Percentiles rank a stretch among this genome's conserved stretches.
Conservation (phyloP, 2,329 filamentous ascomycete genomes). For the Botrytis byssoidea region DNA sequence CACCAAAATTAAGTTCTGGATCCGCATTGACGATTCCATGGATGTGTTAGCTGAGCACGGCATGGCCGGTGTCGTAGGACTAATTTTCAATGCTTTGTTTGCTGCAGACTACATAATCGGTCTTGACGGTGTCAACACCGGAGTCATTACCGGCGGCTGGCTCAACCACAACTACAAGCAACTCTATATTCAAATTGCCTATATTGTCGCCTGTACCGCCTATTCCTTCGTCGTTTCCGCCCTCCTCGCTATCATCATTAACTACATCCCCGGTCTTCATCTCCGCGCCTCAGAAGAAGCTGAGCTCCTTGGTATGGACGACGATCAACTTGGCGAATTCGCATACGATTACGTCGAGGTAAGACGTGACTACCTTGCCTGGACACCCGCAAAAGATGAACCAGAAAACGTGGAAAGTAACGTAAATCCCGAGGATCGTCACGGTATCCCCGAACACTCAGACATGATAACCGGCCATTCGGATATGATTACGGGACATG, state of each 20-base stretch:
- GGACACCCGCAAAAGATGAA: slow-evolving; percentile 73
- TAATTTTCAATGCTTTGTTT: slow-evolving; percentile 73
- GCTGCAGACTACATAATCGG: slow-evolving; percentile 68
- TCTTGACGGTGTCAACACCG: slow-evolving; percentile 74
- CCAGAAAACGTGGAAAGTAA: slow-evolving; percentile 53
- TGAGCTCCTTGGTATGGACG: slow-evolving; percentile 83
- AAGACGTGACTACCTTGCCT: slow-evolving; percentile 81
- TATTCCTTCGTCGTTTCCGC: slow-evolving; percentile 76
- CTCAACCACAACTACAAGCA: slow-evolving; percentile 72
- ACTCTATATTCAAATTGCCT: slow-evolving; percentile 78
- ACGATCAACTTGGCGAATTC: slow-evolving; percentile 87
- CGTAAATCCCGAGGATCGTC: slow-evolving; percentile 61
- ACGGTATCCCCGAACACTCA: slow-evolving; percentile 70
- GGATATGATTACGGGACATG: slow-evolving; percentile 6
- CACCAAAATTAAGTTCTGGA: slow-evolving; percentile 56
- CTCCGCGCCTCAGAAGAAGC: slow-evolving; percentile 79
- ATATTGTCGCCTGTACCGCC: slow-evolving; percentile 62
- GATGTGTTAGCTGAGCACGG: slow-evolving; percentile 72
- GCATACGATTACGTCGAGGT: slow-evolving; percentile 91
- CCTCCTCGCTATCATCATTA: slow-evolving; percentile 70
- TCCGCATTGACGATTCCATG: slow-evolving; percentile 68
- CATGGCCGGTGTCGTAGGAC: slow-evolving; percentile 65
- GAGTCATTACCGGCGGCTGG: slow-evolving; percentile 63
- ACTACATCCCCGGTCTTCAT: slow-evolving; percentile 73
- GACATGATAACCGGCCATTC: slow-evolving; percentile 57